phyloP scores from a whole-genome alignment of 495 filamentous ascomycete species.

The Hypoxylon fragiforme region DNA sequence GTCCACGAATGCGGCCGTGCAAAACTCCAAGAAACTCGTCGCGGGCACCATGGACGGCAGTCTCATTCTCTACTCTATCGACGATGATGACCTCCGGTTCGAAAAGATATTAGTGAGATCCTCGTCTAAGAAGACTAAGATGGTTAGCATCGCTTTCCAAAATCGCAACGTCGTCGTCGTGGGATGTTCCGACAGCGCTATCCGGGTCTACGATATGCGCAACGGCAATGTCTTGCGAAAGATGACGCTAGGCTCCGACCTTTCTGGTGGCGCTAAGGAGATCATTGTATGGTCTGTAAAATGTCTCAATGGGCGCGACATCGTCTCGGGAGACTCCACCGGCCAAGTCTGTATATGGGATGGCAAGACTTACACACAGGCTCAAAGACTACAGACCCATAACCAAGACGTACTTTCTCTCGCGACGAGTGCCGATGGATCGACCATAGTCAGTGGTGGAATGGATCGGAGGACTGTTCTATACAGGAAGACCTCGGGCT shows the following conservation, averaged over 20 bases:
- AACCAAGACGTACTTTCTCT: conserved; percentile 89
- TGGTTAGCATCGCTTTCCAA: conserved; percentile 88
- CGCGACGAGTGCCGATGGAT: conserved; percentile 75
- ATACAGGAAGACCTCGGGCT: conserved; percentile 67
- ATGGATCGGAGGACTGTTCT: conserved; percentile 85
- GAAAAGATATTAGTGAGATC: conserved; percentile 68
- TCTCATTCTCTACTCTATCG: conserved; percentile 81
- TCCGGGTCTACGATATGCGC: conserved; percentile 85
- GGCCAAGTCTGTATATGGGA: conserved; percentile 94
- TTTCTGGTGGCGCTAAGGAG: conserved; percentile 74
- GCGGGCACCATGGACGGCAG: conserved; percentile 92
- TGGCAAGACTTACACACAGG: conserved; percentile 82
- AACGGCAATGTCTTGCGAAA: conserved; percentile 71
- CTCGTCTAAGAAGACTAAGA: conserved; percentile 77
- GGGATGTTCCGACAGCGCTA: conserved; percentile 89
- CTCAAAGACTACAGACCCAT: conserved; percentile 82
- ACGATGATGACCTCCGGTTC: conserved; percentile 75
- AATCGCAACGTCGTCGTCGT: conserved; percentile 79
- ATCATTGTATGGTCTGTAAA: conserved; percentile 92
- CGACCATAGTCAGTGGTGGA: conserved; percentile 84
- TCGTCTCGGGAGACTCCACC: conserved; percentile 92
- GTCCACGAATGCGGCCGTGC: conserved; percentile 19
- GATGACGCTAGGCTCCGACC: conserved; percentile 82
- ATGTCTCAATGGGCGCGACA: conserved; percentile 79
- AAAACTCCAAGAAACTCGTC: conserved; percentile 70